A percentile compares a stretch with the other conserved stretches of the same genome.
Evolutionary conservation across 169 alveolate species (phyloP).

Genomic region (Plasmodium sp.): DNA sequence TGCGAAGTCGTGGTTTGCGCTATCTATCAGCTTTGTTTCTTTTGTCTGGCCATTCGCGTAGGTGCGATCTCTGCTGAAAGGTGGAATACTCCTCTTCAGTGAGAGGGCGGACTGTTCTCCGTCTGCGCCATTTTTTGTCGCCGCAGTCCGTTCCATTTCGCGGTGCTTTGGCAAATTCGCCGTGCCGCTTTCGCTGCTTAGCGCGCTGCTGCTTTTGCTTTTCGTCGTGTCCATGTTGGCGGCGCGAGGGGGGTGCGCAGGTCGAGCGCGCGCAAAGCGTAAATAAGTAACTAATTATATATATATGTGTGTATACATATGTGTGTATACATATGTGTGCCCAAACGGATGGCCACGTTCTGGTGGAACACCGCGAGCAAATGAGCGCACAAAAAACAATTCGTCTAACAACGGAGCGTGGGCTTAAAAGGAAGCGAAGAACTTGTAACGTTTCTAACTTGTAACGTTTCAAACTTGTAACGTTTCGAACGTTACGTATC

Average conservation of each 20-base stretch:
- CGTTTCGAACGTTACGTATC: not conserved
- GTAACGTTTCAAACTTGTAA: not conserved
- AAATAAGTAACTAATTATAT: not conserved
- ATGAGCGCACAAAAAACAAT: conserved; percentile 1
- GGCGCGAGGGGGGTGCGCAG: not conserved
- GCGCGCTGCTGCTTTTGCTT: not conserved
- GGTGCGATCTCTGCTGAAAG: not conserved
- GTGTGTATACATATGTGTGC: not conserved
- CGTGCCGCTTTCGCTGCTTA: not conserved
- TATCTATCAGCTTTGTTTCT: conserved; percentile 21
- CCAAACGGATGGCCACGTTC: not conserved
- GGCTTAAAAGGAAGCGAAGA: not conserved
- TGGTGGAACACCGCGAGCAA: not conserved
- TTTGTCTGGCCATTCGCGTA: not conserved
- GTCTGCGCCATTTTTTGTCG: conserved; percentile 1
- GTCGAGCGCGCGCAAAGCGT: not conserved
- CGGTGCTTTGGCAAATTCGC: not conserved
- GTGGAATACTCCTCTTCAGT: not conserved
- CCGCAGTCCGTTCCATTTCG: not conserved
- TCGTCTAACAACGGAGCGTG: not conserved
- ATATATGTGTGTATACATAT: not conserved
- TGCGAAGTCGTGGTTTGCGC: conserved; percentile 60
- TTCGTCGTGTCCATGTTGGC: conserved; percentile 1
- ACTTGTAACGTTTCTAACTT: no score
- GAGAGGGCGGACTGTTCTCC: not conserved